These are phyloP conservation scores for Theobroma grandiflorum DNA, from an alignment of 441 rosid species.

Conservation along the genomic window DNA sequence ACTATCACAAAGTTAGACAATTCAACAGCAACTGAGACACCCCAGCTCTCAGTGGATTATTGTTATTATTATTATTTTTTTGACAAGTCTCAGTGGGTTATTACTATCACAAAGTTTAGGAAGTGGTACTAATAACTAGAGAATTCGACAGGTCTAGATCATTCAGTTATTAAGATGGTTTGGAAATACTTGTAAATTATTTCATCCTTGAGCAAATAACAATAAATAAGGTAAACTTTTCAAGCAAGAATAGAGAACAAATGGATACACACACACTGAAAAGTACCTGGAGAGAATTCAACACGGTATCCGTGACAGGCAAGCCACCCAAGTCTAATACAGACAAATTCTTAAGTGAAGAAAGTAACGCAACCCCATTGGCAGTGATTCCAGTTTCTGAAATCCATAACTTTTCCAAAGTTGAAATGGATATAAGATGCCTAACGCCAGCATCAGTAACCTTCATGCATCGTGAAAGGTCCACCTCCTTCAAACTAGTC, in stretches of 20 bases:
- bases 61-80: too few species aligned
- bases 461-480: constrained; percentile 85
- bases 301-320: constrained; percentile 71
- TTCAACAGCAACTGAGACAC: constrained; percentile 1
- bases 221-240: not conserved
- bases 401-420: constrained; percentile 67
- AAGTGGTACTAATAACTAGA: not conserved
- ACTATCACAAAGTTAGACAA: not conserved
- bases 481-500: constrained; percentile 72
- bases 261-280: not conserved
- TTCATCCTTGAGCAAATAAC: not conserved
- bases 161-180: not conserved
- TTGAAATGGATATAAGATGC: constrained; percentile 70
- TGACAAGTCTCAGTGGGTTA: too few species aligned
- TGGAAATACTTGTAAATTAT: not conserved
- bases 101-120: not conserved
- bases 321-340: constrained; percentile 84
- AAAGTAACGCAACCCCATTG: constrained; percentile 68
- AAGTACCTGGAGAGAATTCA: constrained; percentile 77
- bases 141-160: not conserved
- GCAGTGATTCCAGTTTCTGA: constrained; percentile 72
- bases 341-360: constrained; percentile 68
- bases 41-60: not conserved
- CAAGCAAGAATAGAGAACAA: not conserved
- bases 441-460: constrained; percentile 70